These are phyloP conservation scores for Phytopythium chamaehyphon DNA, from an alignment of 352 stramenopile species.

Conservation along the genomic window DNA sequence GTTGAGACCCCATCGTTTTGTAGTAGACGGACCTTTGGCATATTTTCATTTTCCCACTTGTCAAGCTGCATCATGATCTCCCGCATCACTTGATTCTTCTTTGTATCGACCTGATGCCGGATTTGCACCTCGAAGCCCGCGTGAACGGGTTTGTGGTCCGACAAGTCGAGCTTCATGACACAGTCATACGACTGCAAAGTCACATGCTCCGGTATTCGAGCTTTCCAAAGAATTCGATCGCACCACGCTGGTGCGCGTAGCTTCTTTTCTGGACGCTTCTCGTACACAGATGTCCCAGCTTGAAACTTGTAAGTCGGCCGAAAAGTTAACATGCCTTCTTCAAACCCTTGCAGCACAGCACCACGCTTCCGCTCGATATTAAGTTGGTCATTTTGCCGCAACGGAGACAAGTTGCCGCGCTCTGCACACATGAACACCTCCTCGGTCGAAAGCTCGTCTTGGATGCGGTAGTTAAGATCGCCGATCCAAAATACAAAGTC, in stretches of 20 bases:
- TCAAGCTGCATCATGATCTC: slow-evolving; percentile 95
- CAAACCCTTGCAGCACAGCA: slow-evolving; percentile 85
- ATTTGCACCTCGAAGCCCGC: slow-evolving; percentile 89
- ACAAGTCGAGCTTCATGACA: slow-evolving; percentile 89
- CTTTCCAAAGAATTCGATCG: slow-evolving; percentile 84
- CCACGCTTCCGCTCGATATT: slow-evolving; percentile 61
- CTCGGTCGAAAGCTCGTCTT: slow-evolving; percentile 67
- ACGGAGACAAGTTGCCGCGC: slow-evolving; percentile 28
- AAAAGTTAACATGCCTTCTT: slow-evolving; percentile 91
- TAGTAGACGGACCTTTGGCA: slow-evolving; percentile 89
- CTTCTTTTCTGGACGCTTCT: slow-evolving; percentile 98
- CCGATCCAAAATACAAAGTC: slow-evolving; percentile 98
- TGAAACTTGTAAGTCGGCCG: slow-evolving; percentile 98
- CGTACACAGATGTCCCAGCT: slow-evolving; percentile 93
- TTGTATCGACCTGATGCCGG: slow-evolving; percentile 90
- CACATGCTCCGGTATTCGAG: slow-evolving; percentile 50
- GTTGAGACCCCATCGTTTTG: slow-evolving; percentile 30
- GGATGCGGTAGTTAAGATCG: slow-evolving; percentile 91
- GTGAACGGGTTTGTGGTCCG: slow-evolving; percentile 98
- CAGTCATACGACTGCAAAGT: slow-evolving; percentile 84
- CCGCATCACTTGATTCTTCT: slow-evolving; percentile 88
- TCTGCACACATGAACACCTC: slow-evolving; percentile 66
- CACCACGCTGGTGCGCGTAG: slow-evolving; percentile 97
- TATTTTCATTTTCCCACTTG: slow-evolving; percentile 95
- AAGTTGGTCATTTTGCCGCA: slow-evolving; percentile 61